These are phyloP conservation scores for Mycena metata DNA, from an alignment of 768 basidiomycete genomes.

Conservation along the genomic window DNA sequence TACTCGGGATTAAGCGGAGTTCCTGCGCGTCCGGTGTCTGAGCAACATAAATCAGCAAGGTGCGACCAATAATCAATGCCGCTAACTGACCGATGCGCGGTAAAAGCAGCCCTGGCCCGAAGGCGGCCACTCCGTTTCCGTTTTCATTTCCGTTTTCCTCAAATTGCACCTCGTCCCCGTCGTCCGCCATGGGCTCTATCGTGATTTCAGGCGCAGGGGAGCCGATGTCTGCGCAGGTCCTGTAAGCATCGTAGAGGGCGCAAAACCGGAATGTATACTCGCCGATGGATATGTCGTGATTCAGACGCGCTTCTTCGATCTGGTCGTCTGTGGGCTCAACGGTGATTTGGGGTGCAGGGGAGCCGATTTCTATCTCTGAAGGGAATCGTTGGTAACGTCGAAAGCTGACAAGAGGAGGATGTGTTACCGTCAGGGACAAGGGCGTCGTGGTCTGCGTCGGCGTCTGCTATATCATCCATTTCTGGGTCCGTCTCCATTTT, in stretches of 20 bases:
- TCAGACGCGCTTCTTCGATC: slow-evolving; percentile 36
- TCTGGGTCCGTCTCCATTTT: not conserved
- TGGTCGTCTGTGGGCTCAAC: slow-evolving; percentile 37
- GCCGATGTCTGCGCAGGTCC: slow-evolving; percentile 22
- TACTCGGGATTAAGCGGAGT: slow-evolving; percentile 38
- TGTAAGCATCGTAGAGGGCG: too few relatives aligned
- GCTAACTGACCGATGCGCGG: slow-evolving; percentile 13
- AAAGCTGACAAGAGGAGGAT: not conserved
- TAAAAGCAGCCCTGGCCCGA: slow-evolving; percentile 2
- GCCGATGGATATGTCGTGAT: slow-evolving; percentile 30
- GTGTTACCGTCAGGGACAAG: not conserved
- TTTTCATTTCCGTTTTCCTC: slow-evolving; percentile 23
- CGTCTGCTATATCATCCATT: slow-evolving; percentile 18
- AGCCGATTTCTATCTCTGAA: slow-evolving; percentile 23
- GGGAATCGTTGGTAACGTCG: not conserved
- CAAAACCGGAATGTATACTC: not conserved
- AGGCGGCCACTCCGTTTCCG: slow-evolving; percentile 5
- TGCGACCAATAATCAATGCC: not conserved
- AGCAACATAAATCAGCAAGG: not conserved
- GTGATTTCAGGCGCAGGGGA: slow-evolving; percentile 35
- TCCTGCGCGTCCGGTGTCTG: slow-evolving; percentile 22
- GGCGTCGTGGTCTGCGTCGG: slow-evolving; percentile 19
- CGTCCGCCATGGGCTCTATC: slow-evolving; percentile 36
- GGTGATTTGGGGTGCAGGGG: slow-evolving; percentile 30
- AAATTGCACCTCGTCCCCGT: slow-evolving; percentile 11